A percentile compares a stretch with the other conserved stretches of the same genome.
Evolutionary conservation across 2,329 filamentous ascomycete species (phyloP).

Genomic region (Penicillium crustosum): DNA sequence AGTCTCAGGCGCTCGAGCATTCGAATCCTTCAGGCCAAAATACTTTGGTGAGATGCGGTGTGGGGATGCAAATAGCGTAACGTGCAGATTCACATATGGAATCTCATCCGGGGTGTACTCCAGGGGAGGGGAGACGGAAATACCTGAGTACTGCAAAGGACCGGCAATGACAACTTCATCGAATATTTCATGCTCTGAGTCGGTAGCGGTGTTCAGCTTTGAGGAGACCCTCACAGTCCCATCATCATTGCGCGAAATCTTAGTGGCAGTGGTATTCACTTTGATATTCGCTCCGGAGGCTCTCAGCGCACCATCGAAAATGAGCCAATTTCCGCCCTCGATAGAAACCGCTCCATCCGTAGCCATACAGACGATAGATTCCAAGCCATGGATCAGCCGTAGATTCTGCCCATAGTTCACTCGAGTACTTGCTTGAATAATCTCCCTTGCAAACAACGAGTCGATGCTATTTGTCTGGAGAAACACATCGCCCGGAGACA

Average conservation of each 20-base stretch:
- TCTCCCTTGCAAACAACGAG: constrained; percentile 68
- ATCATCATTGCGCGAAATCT: constrained; percentile 49
- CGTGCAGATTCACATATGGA: constrained; percentile 83
- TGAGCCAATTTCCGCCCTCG: constrained; percentile 86
- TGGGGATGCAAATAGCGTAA: constrained; percentile 83
- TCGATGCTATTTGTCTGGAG: constrained; percentile 67
- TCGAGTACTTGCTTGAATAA: constrained; percentile 85
- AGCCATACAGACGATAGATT: constrained; percentile 89
- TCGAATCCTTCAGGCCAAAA: constrained; percentile 61
- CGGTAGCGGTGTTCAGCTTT: constrained; percentile 22
- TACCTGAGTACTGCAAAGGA: constrained; percentile 76
- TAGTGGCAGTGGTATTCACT: constrained; percentile 67
- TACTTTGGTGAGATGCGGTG: constrained; percentile 67
- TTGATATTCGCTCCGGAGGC: constrained; percentile 60
- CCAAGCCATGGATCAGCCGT: constrained; percentile 79
- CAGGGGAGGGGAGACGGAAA: constrained; percentile 52
- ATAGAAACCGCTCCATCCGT: constrained; percentile 79
- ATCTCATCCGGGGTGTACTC: constrained; percentile 66
- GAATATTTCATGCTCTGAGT: constrained; percentile 47
- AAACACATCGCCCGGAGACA: constrained; percentile 70
- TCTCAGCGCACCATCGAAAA: constrained; percentile 80
- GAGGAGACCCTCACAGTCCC: constrained; percentile 49
- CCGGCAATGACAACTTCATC: constrained; percentile 81
- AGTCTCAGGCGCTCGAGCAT: constrained; percentile 61
- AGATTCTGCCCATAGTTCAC: constrained; percentile 96